A percentile compares a stretch with the other conserved stretches of the same genome.
These are phyloP conservation scores for Apiospora kogelbergensis DNA, from an alignment of 2,329 filamentous ascomycete genomes.

Conservation along the genomic window DNA sequence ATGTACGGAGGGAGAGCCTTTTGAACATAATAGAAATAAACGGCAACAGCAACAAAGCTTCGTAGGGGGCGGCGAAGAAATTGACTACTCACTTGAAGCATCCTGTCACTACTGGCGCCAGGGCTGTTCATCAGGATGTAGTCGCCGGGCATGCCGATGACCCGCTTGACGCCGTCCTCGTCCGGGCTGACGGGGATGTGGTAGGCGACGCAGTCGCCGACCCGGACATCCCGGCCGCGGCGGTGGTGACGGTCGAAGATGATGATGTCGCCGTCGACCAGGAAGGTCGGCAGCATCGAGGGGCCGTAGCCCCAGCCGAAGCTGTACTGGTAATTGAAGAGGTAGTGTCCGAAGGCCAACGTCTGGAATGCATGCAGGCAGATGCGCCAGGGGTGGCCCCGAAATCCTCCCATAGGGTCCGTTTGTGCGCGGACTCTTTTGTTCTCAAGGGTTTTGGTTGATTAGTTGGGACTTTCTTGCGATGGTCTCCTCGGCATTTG, in stretches of 20 bases:
- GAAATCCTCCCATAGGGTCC: slow-evolving; percentile 12
- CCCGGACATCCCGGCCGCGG: slow-evolving; percentile 60
- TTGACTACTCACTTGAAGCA: slow-evolving; percentile 61
- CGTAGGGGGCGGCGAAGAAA: too few relatives aligned
- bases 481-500: background rate
- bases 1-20: too few relatives aligned
- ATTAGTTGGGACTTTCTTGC: background rate
- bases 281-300: slow-evolving; percentile 88
- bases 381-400: slow-evolving; percentile 40
- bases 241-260: slow-evolving; percentile 68
- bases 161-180: slow-evolving; percentile 71
- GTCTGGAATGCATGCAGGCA: slow-evolving; percentile 46
- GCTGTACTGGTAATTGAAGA: slow-evolving; percentile 61
- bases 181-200: slow-evolving; percentile 68
- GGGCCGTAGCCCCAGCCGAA: slow-evolving; percentile 65
- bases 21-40: too few relatives aligned
- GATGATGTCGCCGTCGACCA: slow-evolving; percentile 65
- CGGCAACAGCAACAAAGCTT: too few relatives aligned
- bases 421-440: too few relatives aligned
- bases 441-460: background rate
- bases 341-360: slow-evolving; percentile 49
- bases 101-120: slow-evolving; percentile 45
- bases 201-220: slow-evolving; percentile 86
- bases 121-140: slow-evolving; percentile 69
- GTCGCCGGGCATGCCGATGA: slow-evolving; percentile 74